Base-by-base conservation (phyloP, 805 yeast genomes). In the Metschnikowia peoriensis region DNA sequence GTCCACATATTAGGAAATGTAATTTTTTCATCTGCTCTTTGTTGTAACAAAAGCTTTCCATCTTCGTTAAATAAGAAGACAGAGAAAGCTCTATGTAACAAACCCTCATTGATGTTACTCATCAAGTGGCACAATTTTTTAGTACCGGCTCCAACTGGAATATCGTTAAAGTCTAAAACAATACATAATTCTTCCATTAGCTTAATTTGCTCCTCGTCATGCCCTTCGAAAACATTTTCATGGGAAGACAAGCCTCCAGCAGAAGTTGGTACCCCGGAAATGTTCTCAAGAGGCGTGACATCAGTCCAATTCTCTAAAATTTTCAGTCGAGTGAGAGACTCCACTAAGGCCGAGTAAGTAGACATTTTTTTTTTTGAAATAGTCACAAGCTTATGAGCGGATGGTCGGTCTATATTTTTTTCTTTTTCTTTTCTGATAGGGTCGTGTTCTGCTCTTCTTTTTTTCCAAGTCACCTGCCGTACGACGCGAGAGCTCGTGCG, bases 1-100 rank as follows among this genome's bases (percentile, higher is more conserved):
- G 99, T 94, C 99, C 99, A 94, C 86, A 92, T 84, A 53, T 84
- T 84, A 0, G 98, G 96, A 71, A 94, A 94, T 1, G 99, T 94
- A 73, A 94, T 94, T 70, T 94, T 94, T 68, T 94, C 98, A 46
- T 85, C 84, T 0, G 99, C 98, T 62, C 99, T 84, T 73, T 93
- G 97, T 73, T 94, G 99, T 60, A 94, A 77, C 53, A 94, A 77
- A 56, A 94, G 78, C 70, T 87, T 79, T 53, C 84, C 84, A 43
- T 88, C 82, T 22, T 81, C 81, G 68, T 91, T 86, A 76, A 94
- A 94, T 50, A 93, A 72, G 63, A 94, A 94, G n/a, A 92, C 97
- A 28, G 97, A 89, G 67, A 94, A 94, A 0, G 98, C 98, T 61
- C 99, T 82, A 72, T 94, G 99, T 54, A 94, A 77, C 46, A 94